These are phyloP conservation scores for Exophiala sideris DNA, from an alignment of 2,329 filamentous ascomycete species.

Conservation along the genomic window DNA sequence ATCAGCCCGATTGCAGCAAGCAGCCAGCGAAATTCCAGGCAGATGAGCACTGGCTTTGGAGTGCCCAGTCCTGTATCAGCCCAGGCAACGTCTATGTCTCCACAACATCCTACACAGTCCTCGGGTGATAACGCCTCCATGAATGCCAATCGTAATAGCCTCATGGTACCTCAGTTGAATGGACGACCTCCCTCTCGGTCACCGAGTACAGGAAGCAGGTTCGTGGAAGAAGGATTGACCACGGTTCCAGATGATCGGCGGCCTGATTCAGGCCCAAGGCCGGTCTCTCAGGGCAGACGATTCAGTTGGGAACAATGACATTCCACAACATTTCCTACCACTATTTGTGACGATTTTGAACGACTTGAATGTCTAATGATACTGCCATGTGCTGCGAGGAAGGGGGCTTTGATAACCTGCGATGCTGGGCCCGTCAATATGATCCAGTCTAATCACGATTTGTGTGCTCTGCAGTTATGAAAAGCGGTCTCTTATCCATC, in stretches of 20 bases:
- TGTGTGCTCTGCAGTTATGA: no score
- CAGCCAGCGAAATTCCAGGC: constrained; percentile 14
- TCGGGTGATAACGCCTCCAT: constrained; percentile 3
- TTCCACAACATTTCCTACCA: not conserved
- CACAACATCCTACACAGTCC: not conserved
- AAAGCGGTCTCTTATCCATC: no score
- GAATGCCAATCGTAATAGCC: constrained; percentile 6
- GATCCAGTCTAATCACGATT: no score
- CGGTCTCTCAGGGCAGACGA: not conserved
- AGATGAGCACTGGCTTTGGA: constrained; percentile 14
- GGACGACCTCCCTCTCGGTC: constrained; percentile 22
- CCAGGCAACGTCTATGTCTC: constrained; percentile 12
- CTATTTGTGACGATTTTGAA: constrained; percentile 2
- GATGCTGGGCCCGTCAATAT: no score
- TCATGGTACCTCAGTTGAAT: constrained; percentile 19
- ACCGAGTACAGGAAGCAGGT: constrained; percentile 25
- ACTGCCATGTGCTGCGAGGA: not conserved
- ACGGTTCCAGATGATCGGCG: constrained; percentile 16
- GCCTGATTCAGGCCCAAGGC: constrained; percentile 1
- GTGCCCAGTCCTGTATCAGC: constrained; percentile 18
- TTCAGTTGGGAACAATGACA: constrained; percentile 27
- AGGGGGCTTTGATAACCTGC: no score
- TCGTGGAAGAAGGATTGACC: constrained; percentile 27
- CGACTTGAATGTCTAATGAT: constrained; percentile 8
- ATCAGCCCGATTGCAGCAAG: constrained; percentile 26